A percentile compares a stretch with the other conserved stretches of the same genome.
phyloP scores from a whole-genome alignment of 2,329 filamentous ascomycete genomes.

The Aspergillus terreus region DNA sequence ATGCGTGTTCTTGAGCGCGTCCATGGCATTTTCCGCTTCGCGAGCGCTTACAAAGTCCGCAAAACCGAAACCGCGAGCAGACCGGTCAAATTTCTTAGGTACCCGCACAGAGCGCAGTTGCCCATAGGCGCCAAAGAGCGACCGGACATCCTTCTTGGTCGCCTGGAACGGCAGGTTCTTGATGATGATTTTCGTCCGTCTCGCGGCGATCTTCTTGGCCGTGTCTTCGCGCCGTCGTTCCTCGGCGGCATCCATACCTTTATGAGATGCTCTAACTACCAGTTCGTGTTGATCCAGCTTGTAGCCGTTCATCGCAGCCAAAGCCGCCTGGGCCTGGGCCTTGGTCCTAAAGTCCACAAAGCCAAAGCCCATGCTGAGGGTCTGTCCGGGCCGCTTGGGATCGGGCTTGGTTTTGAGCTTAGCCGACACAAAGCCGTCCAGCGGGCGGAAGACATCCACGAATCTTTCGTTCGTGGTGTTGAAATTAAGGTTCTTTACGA shows the following conservation, averaged over 20 bases:
- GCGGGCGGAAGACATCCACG: slow-evolving; percentile 70
- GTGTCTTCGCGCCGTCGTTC: slow-evolving; percentile 78
- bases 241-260: slow-evolving; percentile 80
- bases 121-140: slow-evolving; percentile 84
- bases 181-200: slow-evolving; percentile 89
- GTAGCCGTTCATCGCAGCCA: slow-evolving; percentile 82
- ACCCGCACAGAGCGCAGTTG: slow-evolving; percentile 88
- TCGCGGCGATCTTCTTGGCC: slow-evolving; percentile 71
- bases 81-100: slow-evolving; percentile 89
- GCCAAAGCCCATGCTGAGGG: slow-evolving; percentile 94
- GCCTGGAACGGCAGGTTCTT: slow-evolving; percentile 98
- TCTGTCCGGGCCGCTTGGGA: slow-evolving; percentile 81
- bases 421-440: slow-evolving; percentile 86
- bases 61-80: slow-evolving; percentile 91
- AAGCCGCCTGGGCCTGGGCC: slow-evolving; percentile 72
- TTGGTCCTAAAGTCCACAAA: slow-evolving; percentile 86
- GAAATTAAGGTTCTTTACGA: slow-evolving; percentile 93
- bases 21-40: slow-evolving; percentile 87
- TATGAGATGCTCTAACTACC: slow-evolving; percentile 81
- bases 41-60: slow-evolving; percentile 89
- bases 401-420: slow-evolving; percentile 91
- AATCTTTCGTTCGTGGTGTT: slow-evolving; percentile 74
- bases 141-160: slow-evolving; percentile 84
- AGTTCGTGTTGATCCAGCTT: slow-evolving; percentile 84
- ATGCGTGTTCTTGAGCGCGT: slow-evolving; percentile 88